Conservation (phyloP, 257 asterid genomes). For the Rauvolfia tetraphylla region DNA sequence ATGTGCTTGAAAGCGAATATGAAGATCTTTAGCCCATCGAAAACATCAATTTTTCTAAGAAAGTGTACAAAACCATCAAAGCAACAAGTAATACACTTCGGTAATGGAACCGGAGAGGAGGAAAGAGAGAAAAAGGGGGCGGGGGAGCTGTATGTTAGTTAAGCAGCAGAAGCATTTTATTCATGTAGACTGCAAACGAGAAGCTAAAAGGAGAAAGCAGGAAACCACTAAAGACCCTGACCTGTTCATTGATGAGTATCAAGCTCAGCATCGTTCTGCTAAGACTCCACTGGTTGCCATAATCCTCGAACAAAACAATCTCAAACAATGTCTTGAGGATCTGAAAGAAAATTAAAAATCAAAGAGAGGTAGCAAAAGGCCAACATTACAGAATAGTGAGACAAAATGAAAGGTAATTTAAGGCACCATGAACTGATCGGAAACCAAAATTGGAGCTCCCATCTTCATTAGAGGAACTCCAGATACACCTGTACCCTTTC, state of each 20-base stretch:
- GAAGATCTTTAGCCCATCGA: neutral
- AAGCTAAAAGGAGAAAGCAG: neutral
- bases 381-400: neutral
- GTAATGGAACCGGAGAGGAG: neutral
- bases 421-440: neutral
- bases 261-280: slow-evolving; percentile 96
- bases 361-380: neutral
- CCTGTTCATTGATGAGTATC: slow-evolving; percentile 92
- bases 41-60: neutral
- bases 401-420: neutral
- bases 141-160: too few species aligned
- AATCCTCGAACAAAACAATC: slow-evolving; percentile 93
- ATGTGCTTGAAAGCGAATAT: neutral
- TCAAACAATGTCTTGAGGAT: slow-evolving; percentile 85
- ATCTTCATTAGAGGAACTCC: neutral
- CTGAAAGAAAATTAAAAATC: slow-evolving; percentile 31
- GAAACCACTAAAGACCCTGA: slow-evolving; percentile 14
- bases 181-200: neutral
- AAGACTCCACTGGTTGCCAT: slow-evolving; percentile 94
- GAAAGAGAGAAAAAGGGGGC: neutral
- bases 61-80: neutral
- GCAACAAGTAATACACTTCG: neutral
- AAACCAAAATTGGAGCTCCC: neutral
- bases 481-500: neutral
- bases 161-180: neutral